Base-by-base conservation (phyloP, 345 rosid genomes). In the Cochlearia excelsa region DNA sequence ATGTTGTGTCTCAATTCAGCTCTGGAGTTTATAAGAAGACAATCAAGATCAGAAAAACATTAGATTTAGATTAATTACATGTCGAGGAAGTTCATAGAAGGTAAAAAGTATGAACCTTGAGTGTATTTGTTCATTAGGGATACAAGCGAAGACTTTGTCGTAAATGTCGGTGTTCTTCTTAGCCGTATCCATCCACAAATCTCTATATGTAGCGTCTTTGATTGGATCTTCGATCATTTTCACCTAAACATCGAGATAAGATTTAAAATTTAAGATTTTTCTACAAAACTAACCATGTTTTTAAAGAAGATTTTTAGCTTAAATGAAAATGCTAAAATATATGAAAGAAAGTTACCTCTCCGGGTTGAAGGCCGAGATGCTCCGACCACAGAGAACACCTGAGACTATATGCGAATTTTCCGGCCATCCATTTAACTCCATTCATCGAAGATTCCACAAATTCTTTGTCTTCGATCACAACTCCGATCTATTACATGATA, bases 381-480 rank as follows among this genome's bases (percentile, higher is more conserved):
- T 91, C 98, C 2, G 83, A 75, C 96, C 98, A 91, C 27, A 91
- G 63, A 0, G 88, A 80, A 72, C 92, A 80, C 46, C 96, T 82
- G 30, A 91, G 79, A 72, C 90, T 79, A 38, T 78, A 59, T 4
- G 96, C 61, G 59, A 88, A 84, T 66, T 81, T 88, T 30, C 98
- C 96, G 3, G 95, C 95, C 72, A 80, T 79, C 98, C 98, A 91
- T 1, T 77, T 79, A 77, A 79, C 74, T 57, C 96, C 84, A 9
- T 84, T 70, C 83, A 91, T 86, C 5, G 82, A 76, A 42, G 98
- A 84, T 30, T 79, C 87, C 23, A 83, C 39, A 27, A 88, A 88
- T 65, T 91, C 98, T 52, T 79, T 88, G 54, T 91, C 98, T 81
- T 88, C 96, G 0, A 88, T 79, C 23, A 91, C 74, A 57, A 91